These are phyloP conservation scores for Fusarium pseudonygamai DNA, from an alignment of 2,329 filamentous ascomycete species.

Conservation along the genomic window DNA sequence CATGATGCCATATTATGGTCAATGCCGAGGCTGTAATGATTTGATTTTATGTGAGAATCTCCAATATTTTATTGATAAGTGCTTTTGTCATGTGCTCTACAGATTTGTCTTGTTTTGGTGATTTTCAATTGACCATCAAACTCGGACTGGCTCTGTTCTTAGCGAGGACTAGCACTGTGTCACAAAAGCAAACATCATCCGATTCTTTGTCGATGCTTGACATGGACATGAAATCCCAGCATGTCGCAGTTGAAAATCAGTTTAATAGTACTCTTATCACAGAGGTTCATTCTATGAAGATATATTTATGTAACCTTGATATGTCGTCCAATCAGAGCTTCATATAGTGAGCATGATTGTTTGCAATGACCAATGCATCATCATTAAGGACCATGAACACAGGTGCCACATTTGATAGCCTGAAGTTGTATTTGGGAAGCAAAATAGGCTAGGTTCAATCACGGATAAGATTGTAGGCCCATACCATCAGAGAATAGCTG, in stretches of 20 bases:
- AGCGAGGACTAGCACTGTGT: conserved; percentile 32
- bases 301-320: rapidly evolving
- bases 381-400: background rate
- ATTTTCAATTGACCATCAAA: background rate
- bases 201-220: background rate
- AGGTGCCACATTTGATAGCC: background rate
- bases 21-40: background rate
- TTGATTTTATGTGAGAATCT: background rate
- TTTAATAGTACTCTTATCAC: background rate
- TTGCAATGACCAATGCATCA: background rate
- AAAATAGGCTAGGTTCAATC: rapidly evolving
- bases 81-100: background rate
- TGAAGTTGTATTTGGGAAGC: rapidly evolving
- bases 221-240: background rate
- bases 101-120: background rate
- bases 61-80: background rate
- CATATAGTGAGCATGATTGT: background rate
- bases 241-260: rapidly evolving
- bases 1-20: conserved; percentile 35
- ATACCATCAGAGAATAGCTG: background rate
- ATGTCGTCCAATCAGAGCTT: background rate
- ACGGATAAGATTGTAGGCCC: no score
- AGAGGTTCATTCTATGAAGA: rapidly evolving
- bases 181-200: conserved; percentile 32
- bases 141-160: background rate